Conservation (phyloP, 768 basidiomycete species). For the Suillus subluteus region DNA sequence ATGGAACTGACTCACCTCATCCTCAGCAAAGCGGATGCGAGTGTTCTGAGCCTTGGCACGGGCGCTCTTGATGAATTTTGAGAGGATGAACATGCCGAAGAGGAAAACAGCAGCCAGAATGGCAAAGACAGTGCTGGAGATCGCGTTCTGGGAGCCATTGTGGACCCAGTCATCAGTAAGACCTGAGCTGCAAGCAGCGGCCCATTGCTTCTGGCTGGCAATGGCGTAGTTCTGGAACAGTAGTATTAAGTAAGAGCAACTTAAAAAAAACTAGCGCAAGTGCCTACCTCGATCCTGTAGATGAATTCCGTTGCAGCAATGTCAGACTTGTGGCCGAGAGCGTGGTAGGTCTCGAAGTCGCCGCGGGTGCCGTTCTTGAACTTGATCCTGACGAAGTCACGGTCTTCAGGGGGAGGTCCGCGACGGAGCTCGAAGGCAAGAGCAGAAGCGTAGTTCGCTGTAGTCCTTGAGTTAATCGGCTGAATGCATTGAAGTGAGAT, state of each 20-base stretch:
- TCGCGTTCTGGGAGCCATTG: conserved; percentile 19
- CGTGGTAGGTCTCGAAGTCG: conserved; percentile 68
- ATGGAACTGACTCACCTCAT: conserved; percentile 35
- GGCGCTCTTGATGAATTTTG: conserved; percentile 40
- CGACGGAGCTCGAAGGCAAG: conserved; percentile 80
- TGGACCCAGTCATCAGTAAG: conserved; percentile 29
- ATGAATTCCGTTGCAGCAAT: too few species aligned
- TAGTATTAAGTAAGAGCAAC: too few species aligned
- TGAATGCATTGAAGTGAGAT: too few species aligned
- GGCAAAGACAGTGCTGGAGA: conserved; percentile 23
- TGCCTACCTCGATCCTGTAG: too few species aligned
- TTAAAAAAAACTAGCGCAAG: too few species aligned
- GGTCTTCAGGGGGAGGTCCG: conserved; percentile 47
- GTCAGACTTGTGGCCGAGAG: conserved; percentile 56
- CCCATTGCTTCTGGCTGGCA: conserved; percentile 35
- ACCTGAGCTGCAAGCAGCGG: conserved; percentile 33
- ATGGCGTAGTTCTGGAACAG: too few species aligned
- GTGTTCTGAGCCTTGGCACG: conserved; percentile 34
- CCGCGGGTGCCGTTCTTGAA: conserved; percentile 72
- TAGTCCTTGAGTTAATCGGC: conserved; percentile 16
- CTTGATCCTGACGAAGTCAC: too few species aligned
- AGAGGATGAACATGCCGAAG: conserved; percentile 35
- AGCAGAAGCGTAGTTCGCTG: conserved; percentile 76
- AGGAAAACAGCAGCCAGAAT: conserved; percentile 41
- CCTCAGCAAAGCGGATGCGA: conserved; percentile 38